Evolutionary conservation across 495 filamentous ascomycete genomes (phyloP).

Genomic region (Lophiotrema nucula): DNA sequence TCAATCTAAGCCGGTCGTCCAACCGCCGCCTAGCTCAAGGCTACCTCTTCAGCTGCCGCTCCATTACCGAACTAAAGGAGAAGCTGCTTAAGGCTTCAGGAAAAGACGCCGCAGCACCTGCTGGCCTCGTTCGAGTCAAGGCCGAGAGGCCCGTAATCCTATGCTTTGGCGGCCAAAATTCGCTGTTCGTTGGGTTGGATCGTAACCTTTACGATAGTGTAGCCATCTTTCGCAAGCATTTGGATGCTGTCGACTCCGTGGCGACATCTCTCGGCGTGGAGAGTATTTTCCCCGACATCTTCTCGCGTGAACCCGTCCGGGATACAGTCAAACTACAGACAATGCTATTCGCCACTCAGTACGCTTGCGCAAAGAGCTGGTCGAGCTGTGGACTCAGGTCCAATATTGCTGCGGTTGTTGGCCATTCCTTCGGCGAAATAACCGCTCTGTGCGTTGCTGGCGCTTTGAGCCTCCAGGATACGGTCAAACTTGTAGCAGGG

Average conservation of each 20-base stretch:
- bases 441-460: conserved; percentile 28
- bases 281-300: conserved; percentile 12
- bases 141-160: conserved; percentile 9
- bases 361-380: conserved; percentile 49
- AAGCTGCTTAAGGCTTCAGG: neutral
- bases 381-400: conserved; percentile 46
- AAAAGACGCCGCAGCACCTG: neutral
- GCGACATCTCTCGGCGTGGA: neutral
- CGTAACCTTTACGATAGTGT: neutral
- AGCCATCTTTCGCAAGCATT: conserved; percentile 50
- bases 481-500: conserved; percentile 14
- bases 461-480: conserved; percentile 13
- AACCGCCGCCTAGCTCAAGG: neutral
- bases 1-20: neutral
- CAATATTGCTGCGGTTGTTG: conserved; percentile 44
- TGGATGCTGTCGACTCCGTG: conserved; percentile 18
- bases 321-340: conserved; percentile 14
- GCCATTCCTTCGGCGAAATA: conserved; percentile 46
- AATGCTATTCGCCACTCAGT: conserved; percentile 50
- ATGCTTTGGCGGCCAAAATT: conserved; percentile 16
- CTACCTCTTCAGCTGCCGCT: neutral
- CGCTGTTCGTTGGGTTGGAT: neutral
- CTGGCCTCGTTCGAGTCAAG: neutral
- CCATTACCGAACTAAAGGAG: neutral
- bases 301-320: neutral